Conservation (phyloP, 208 protist species). For the Herpetomonas muscarum region DNA sequence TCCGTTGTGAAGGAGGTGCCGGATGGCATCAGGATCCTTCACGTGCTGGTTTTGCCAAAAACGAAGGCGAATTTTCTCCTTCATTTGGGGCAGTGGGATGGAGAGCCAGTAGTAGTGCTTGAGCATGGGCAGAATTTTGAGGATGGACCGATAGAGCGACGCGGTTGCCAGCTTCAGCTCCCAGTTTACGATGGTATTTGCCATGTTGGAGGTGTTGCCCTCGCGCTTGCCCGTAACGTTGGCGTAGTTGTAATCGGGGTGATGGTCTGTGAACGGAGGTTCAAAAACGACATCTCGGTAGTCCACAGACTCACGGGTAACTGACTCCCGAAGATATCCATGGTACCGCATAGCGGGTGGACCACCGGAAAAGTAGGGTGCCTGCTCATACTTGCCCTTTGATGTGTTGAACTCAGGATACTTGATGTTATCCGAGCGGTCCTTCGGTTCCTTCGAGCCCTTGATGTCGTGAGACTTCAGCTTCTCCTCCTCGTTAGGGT, state of each 20-base stretch:
- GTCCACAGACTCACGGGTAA: constrained; percentile 50
- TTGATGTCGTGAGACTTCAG: constrained; percentile 28
- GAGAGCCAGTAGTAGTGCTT: constrained; percentile 88
- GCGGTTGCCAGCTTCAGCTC: constrained; percentile 63
- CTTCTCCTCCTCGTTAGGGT: constrained; percentile 34
- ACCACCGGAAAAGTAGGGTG: constrained; percentile 74
- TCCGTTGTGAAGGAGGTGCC: constrained; percentile 82
- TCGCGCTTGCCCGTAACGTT: constrained; percentile 76
- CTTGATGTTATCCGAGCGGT: constrained; percentile 73
- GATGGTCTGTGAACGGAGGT: constrained; percentile 68
- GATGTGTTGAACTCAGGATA: constrained; percentile 72
- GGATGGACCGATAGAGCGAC: constrained; percentile 77
- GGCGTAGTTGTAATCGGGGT: constrained; percentile 72
- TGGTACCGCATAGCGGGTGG: constrained; percentile 79
- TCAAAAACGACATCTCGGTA: constrained; percentile 52
- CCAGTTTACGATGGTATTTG: constrained; percentile 65
- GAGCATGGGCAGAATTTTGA: constrained; percentile 79
- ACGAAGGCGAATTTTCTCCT: constrained; percentile 71
- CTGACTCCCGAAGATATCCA: constrained; percentile 61
- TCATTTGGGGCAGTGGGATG: constrained; percentile 77
- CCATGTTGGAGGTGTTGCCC: constrained; percentile 60
- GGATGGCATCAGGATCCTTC: constrained; percentile 83
- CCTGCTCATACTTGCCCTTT: constrained; percentile 78
- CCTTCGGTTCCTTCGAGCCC: constrained; percentile 35
- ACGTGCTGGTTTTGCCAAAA: constrained; percentile 87